Evolutionary conservation across 2,329 filamentous ascomycete genomes (phyloP).

Genomic region (Neopestalotiopsis sp.): DNA sequence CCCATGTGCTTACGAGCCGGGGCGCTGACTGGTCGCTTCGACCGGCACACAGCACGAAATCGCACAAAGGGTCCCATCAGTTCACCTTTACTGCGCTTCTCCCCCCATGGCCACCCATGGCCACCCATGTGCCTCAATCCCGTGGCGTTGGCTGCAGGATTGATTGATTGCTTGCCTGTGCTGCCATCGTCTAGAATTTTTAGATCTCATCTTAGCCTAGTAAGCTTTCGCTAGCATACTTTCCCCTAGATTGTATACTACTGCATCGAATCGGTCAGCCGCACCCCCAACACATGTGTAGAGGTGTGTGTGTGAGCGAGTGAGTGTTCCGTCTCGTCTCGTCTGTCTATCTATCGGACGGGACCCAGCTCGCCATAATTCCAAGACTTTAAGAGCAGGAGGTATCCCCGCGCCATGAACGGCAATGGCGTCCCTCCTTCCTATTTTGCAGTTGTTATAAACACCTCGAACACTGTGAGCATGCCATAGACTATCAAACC

Average conservation of each 20-base stretch:
- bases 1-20: constrained; percentile 12
- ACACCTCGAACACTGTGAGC: neutral
- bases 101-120: neutral
- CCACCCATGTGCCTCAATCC: neutral
- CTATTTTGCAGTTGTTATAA: neutral
- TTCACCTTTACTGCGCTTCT: neutral
- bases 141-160: no score
- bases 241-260: neutral
- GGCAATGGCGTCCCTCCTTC: neutral
- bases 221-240: constrained; percentile 7
- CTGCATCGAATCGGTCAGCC: no score
- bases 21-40: neutral
- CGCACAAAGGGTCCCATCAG: neutral
- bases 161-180: no score
- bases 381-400: neutral
- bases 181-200: no score
- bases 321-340: neutral
- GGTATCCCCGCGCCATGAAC: neutral
- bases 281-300: no score
- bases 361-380: neutral
- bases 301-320: no score
- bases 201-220: neutral
- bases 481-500: neutral
- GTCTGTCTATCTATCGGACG: neutral
- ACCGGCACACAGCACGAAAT: neutral